Conservation (phyloP, 2,329 filamentous ascomycete genomes). For the Aspergillus carbonarius region DNA sequence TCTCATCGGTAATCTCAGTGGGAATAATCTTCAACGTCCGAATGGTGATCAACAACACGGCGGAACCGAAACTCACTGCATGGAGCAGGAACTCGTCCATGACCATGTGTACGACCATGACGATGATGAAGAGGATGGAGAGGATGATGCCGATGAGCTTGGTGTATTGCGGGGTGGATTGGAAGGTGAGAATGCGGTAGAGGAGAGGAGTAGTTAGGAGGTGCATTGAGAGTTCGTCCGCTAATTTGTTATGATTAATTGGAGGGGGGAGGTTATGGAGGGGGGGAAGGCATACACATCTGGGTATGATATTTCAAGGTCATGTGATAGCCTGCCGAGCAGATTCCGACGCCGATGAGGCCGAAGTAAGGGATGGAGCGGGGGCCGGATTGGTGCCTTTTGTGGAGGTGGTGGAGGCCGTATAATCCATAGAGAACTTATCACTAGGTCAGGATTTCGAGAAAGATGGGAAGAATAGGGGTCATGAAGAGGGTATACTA, state of each 20-base stretch:
- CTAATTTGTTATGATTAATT: slow-evolving; percentile 15
- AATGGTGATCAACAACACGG: slow-evolving; percentile 37
- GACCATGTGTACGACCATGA: slow-evolving; percentile 46
- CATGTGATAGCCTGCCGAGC: slow-evolving; percentile 32
- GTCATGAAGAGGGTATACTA: slow-evolving; percentile 15
- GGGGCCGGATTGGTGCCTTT: slow-evolving; percentile 21
- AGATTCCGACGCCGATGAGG: slow-evolving; percentile 36
- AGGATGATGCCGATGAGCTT: slow-evolving; percentile 23
- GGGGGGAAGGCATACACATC: slow-evolving; percentile 27
- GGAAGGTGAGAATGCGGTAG: slow-evolving; percentile 42
- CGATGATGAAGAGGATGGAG: slow-evolving; percentile 23
- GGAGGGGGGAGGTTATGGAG: not conserved
- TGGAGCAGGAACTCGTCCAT: slow-evolving; percentile 47
- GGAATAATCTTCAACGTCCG: slow-evolving; percentile 33
- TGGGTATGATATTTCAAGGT: slow-evolving; percentile 35
- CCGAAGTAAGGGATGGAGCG: slow-evolving; percentile 41
- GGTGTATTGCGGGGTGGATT: slow-evolving; percentile 24
- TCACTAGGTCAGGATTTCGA: too few species aligned
- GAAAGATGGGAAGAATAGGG: too few species aligned
- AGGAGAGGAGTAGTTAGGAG: slow-evolving; percentile 44
- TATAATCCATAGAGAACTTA: slow-evolving; percentile 42
- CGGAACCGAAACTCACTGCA: slow-evolving; percentile 37
- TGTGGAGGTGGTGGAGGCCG: slow-evolving; percentile 31
- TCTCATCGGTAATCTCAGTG: slow-evolving; percentile 30
- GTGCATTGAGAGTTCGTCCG: slow-evolving; percentile 46